A percentile compares a stretch with the other conserved stretches of the same genome.
Evolutionary conservation across 805 yeast species (phyloP).

Genomic region (Suhomyces pyralidae): DNA sequence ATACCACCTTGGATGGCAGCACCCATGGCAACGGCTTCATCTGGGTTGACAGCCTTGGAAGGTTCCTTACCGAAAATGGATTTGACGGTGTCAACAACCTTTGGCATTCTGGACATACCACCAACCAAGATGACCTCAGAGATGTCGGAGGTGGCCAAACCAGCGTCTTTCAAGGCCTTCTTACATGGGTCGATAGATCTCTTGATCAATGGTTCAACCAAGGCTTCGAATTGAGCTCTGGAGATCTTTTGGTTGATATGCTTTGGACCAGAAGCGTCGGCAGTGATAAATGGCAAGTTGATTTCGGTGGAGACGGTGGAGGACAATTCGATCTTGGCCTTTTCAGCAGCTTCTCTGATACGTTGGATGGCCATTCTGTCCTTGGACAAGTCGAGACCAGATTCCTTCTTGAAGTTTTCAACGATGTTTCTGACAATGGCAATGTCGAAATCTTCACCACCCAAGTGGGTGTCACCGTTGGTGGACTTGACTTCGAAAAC

Average conservation of each 20-base stretch:
- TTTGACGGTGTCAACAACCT: slow-evolving; percentile 75
- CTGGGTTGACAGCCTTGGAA: slow-evolving; percentile 91
- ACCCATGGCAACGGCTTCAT: slow-evolving; percentile 92
- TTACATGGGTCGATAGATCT: slow-evolving; percentile 73
- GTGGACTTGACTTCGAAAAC: slow-evolving; percentile 97
- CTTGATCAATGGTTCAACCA: slow-evolving; percentile 68
- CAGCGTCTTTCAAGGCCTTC: slow-evolving; percentile 81
- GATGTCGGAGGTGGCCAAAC: slow-evolving; percentile 59
- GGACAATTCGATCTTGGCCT: slow-evolving; percentile 84
- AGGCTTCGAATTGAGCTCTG: slow-evolving; percentile 64
- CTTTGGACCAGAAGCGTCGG: slow-evolving; percentile 80
- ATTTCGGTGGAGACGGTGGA: slow-evolving; percentile 69
- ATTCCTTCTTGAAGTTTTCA: slow-evolving; percentile 70
- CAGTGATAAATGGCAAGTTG: slow-evolving; percentile 83
- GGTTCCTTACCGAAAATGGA: slow-evolving; percentile 78
- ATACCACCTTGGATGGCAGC: slow-evolving; percentile 99
- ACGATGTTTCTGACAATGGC: slow-evolving; percentile 80
- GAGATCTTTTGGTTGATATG: slow-evolving; percentile 69
- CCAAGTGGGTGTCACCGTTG: slow-evolving; percentile 92
- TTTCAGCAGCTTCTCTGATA: slow-evolving; percentile 84
- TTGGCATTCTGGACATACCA: slow-evolving; percentile 93
- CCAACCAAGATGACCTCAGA: slow-evolving; percentile 84
- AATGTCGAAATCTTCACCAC: slow-evolving; percentile 93
- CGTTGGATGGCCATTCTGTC: slow-evolving; percentile 82
- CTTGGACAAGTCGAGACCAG: slow-evolving; percentile 59